Conservation (phyloP, 139 green algal genomes). For the Yamagishiella unicocca region DNA sequence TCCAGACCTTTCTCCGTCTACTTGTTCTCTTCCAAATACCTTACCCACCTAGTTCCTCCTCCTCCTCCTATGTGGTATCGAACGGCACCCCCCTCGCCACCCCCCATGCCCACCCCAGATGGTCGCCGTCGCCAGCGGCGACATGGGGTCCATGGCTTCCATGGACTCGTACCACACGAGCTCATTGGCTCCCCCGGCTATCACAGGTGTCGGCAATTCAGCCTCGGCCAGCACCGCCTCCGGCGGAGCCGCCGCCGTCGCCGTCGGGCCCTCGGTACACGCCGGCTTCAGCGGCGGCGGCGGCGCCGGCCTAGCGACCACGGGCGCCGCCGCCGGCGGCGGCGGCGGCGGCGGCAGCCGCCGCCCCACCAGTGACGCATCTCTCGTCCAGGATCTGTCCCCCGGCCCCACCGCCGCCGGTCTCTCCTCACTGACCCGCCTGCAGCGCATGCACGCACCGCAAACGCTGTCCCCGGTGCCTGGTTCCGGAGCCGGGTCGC, state of each 20-base stretch:
- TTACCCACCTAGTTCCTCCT: no score
- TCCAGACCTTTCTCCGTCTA: no score
- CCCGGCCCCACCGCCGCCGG: not conserved
- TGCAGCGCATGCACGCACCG: constrained; percentile 29
- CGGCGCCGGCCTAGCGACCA: not conserved
- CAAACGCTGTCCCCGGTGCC: no score
- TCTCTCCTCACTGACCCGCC: not conserved
- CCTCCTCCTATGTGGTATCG: no score
- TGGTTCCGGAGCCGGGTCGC: not conserved
- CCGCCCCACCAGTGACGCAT: constrained; percentile 7
- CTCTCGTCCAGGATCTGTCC: constrained; percentile 21
- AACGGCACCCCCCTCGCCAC: no score
- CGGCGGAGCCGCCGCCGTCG: not conserved
- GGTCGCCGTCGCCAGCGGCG: not conserved
- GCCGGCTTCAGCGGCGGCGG: not conserved
- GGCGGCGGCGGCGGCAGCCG: not conserved
- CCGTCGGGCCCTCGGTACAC: not conserved
- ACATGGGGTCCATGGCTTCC: not conserved
- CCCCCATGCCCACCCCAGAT: no score
- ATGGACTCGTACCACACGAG: not conserved
- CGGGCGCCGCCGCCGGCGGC: not conserved
- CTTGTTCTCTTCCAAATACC: no score
- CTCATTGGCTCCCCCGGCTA: not conserved
- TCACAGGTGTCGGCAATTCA: not conserved
- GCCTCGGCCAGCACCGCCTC: not conserved